Evolutionary conservation across 1,284 basidiomycete species (phyloP), one percentile per base, ranked within the genome.

Genomic region (Naganishia sp.): DNA sequence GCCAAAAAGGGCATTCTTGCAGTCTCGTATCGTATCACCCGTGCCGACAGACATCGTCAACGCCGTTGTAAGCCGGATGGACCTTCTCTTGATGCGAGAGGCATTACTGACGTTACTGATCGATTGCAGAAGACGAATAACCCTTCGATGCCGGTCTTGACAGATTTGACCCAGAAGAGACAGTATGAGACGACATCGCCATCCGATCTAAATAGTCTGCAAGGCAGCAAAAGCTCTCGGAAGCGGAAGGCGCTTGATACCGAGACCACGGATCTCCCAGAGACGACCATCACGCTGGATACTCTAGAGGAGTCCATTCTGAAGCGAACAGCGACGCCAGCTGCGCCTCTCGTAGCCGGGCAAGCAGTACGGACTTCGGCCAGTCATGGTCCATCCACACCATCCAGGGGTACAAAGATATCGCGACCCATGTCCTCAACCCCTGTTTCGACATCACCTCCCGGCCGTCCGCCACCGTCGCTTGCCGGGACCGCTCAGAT

Each of bases 1-100:
- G 6, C 60, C 60, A 16, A 49, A 49, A 42, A 36, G 60, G 3
- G 50, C 50, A 21, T 63, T 63, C 49, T 43, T 63, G 33, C 36
- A 52, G 31, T 44, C 39, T 43, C 60, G 50, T 25, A 15, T 53
- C 5, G 36, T 49, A 5, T 43, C 46, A 25, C 59, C 59, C 25
- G 36, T 61, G 21, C 59, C 44, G 23, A 25, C 23, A 2, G 59
- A 61, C 31, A 48, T 61, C 18, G 45, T 61, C 6, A 56, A 33
- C 21, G 31, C 45, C 9, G 21, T 23, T 18, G 43, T 55, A 39
- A 36, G 53, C 39, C 18, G 21, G 7, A 28, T 21, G 0, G 13
- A 21, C 10, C 25, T 15, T 23, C 5, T 10, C 21, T 50, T 7
- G 13, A 7, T 39, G 10, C 36, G n/a, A 13, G 39, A 18, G 10